A percentile compares a stretch with the other conserved stretches of the same genome.
phyloP scores from a whole-genome alignment of 2,329 filamentous ascomycete genomes.

The Fusarium sp. region DNA sequence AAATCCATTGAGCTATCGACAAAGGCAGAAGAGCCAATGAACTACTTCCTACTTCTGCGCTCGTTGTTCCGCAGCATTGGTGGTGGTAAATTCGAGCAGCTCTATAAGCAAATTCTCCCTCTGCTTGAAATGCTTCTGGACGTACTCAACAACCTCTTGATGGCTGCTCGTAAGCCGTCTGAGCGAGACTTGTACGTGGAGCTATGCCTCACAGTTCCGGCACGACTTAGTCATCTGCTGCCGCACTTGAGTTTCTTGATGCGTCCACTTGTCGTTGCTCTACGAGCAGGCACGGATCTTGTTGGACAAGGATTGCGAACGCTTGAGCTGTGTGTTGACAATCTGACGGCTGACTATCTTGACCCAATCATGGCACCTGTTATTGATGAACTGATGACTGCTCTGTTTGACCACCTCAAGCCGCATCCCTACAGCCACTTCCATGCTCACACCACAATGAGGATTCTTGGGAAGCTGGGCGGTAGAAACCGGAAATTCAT shows the following conservation, averaged over 20 bases:
- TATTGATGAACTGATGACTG: conserved; percentile 98
- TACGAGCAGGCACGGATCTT: conserved; percentile 91
- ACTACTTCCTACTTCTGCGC: conserved; percentile 94
- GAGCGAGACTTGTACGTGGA: conserved; percentile 98
- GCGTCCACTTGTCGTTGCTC: conserved; percentile 95
- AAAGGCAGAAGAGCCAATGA: conserved; percentile 96
- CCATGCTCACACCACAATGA: conserved; percentile 97
- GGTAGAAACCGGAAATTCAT: conserved; percentile 96
- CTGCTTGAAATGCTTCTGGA: conserved; percentile 97
- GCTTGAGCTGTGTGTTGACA: conserved; percentile 96
- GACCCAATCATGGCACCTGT: conserved; percentile 99
- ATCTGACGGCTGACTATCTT: conserved; percentile 96
- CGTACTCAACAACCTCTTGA: conserved; percentile 93
- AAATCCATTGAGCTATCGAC: conserved; percentile 97
- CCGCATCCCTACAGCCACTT: conserved; percentile 97
- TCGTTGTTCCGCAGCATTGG: conserved; percentile 97
- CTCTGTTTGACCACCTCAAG: conserved; percentile 93
- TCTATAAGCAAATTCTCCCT: conserved; percentile 98
- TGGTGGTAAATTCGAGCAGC: conserved; percentile 94
- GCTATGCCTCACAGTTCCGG: conserved; percentile 94
- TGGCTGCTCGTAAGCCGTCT: conserved; percentile 89
- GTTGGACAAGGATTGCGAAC: conserved; percentile 95
- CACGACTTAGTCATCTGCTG: conserved; percentile 91
- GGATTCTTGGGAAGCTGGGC: conserved; percentile 95
- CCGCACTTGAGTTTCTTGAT: conserved; percentile 97